Evolutionary conservation across 1,139 yeast genomes (phyloP).

Genomic region (Suhomyces anneliseae): DNA sequence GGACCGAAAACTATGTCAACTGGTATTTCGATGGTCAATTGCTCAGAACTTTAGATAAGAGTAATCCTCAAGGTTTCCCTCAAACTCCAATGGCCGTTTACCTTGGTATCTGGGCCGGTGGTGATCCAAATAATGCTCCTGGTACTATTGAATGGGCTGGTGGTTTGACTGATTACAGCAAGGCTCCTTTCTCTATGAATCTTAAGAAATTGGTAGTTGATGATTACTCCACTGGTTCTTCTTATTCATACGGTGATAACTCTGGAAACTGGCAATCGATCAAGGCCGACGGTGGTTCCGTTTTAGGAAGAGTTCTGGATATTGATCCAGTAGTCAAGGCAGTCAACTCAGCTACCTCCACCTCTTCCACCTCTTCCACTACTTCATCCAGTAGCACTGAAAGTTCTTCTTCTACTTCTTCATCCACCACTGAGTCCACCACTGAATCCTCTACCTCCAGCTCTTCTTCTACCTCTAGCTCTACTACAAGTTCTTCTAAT

Average conservation of each 20-base stretch:
- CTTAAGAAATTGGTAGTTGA: conserved; percentile 29
- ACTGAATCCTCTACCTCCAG: conserved; percentile 3
- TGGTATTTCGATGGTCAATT: conserved; percentile 48
- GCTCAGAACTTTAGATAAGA: conserved; percentile 40
- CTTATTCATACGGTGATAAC: conserved; percentile 49
- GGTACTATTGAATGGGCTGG: conserved; percentile 49
- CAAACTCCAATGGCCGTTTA: conserved; percentile 50
- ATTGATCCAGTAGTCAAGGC: conserved; percentile 18
- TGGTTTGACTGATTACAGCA: conserved; percentile 29
- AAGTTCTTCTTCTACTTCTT: too few species aligned
- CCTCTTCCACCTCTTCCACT: not conserved
- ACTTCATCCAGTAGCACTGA: not conserved
- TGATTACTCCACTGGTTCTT: conserved; percentile 39
- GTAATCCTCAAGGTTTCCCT: conserved; percentile 47
- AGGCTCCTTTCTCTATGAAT: conserved; percentile 40
- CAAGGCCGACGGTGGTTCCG: conserved; percentile 58
- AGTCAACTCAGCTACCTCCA: not conserved
- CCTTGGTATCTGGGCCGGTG: conserved; percentile 48
- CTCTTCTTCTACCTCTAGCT: conserved; percentile 4
- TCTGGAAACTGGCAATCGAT: conserved; percentile 72
- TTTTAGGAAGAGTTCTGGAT: conserved; percentile 61
- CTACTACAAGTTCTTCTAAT: conserved; percentile 5
- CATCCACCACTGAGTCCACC: not conserved
- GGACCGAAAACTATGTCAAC: conserved; percentile 33
- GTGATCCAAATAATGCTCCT: conserved; percentile 41